phyloP scores from a whole-genome alignment of 805 yeast genomes.

The Kuraishia piskuri region DNA sequence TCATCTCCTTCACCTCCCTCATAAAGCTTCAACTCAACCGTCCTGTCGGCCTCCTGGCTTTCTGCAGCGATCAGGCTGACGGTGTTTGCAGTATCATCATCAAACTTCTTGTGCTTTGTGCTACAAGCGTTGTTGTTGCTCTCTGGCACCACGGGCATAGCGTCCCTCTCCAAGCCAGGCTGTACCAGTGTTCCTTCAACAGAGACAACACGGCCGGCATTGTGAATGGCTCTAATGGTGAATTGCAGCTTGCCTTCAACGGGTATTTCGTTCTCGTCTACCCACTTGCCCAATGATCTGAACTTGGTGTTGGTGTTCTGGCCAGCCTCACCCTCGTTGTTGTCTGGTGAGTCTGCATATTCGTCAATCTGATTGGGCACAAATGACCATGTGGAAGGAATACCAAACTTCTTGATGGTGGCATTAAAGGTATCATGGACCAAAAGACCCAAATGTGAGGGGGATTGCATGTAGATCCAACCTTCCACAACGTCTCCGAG shows the following conservation, averaged over 20 bases:
- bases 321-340: neutral
- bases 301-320: constrained; percentile 17
- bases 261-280: constrained; percentile 61
- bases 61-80: neutral
- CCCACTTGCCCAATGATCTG: constrained; percentile 80
- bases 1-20: constrained; percentile 2
- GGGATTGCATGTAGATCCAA: constrained; percentile 82
- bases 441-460: constrained; percentile 87
- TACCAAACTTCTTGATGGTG: constrained; percentile 72
- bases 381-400: constrained; percentile 84
- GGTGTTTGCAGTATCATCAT: constrained; percentile 15
- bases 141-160: constrained; percentile 40
- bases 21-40: constrained; percentile 6
- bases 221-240: constrained; percentile 61
- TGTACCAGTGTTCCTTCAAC: constrained; percentile 77
- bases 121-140: neutral
- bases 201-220: constrained; percentile 75
- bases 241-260: constrained; percentile 80
- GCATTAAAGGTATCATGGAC: constrained; percentile 94
- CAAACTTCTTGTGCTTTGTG: constrained; percentile 32
- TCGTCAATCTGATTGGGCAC: constrained; percentile 73
- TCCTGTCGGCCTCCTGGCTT: constrained; percentile 5
- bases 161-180: constrained; percentile 48
- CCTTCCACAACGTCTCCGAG: constrained; percentile 87
- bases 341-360: constrained; percentile 5